Base-by-base conservation (phyloP, 169 alveolate genomes). In the Besnoitia besnoiti region DNA sequence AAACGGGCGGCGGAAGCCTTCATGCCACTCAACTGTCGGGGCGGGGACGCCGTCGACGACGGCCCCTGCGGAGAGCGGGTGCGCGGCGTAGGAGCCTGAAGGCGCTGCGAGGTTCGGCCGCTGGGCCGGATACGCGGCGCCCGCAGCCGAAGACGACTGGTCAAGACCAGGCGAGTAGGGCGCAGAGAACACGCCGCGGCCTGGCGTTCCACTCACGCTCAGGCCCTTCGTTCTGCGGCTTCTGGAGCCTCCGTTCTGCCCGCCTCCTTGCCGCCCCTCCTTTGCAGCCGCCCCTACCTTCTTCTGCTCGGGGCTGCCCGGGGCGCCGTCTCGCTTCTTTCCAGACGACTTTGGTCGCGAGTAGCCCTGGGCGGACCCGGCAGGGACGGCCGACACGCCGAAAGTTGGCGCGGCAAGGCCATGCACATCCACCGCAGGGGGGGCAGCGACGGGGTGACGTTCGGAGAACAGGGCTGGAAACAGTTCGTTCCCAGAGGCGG, bases 1-100 rank as follows among this genome's bases (percentile, higher is more conserved):
- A 21, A 91, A 80, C 21, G 94, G 94, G 47, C 62, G 90, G 0
- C 94, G 51, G 85, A 91, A 91, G 27, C 94, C 94, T 33, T 91
- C 94, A 44, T 50, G 59, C 94, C 94, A 91, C 30, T 30, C 91
- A 40, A 59, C 84, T 5, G 82, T 10, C 46, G 82, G 46, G 67
- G 67, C 67, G 67, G 33, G 33, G 7, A 0, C 67, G 67, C 67
- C 30, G 3, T 55, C 16, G 24, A 16, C 67, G 3, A n/a, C 33
- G 67, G 30, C 27, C 33, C 12, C n/a, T 55, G 67, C n/a, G 33
- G 67, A n/a, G 30, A 19, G 30, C 67, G 4, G n/a, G 12, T 21
- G 24, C 4, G 12, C 30, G 3, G 67, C 12, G 67, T 0, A n/a
- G 7, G 67, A n/a, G 67, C 67, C 67, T 16, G 67, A 55, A 55